Conservation (phyloP, 2,329 filamentous ascomycete genomes). For the Lasiodiplodia hormozganensis region DNA sequence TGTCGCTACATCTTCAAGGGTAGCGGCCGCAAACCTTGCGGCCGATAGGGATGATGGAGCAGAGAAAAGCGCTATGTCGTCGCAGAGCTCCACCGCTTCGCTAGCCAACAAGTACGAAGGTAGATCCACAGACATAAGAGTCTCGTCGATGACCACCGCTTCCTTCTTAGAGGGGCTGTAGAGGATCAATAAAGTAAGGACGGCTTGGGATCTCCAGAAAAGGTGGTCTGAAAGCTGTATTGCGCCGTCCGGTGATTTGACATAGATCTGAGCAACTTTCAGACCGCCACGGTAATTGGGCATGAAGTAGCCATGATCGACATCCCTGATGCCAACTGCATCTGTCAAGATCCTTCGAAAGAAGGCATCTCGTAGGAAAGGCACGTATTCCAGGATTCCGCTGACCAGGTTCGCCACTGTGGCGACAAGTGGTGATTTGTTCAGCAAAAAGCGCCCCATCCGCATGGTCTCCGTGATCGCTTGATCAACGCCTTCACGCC, state of each 20-base stretch:
- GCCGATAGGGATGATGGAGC: background rate
- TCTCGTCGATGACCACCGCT: background rate
- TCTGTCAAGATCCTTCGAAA: background rate
- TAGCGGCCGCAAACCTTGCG: background rate
- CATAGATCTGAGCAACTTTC: conserved; percentile 14
- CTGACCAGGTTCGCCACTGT: background rate
- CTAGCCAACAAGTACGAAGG: conserved; percentile 1
- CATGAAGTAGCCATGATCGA: conserved; percentile 5
- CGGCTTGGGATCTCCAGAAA: background rate
- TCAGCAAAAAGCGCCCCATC: background rate
- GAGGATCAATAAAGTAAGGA: background rate
- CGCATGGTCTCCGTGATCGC: background rate
- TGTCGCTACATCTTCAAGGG: background rate
- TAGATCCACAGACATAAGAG: background rate
- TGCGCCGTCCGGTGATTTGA: background rate
- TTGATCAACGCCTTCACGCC: background rate
- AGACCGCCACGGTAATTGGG: background rate
- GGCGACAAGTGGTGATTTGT: background rate
- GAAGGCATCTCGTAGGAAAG: background rate
- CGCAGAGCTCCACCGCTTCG: background rate
- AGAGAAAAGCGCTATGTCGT: background rate
- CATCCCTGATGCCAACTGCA: background rate
- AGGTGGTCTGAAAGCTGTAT: background rate
- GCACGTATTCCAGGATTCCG: background rate
- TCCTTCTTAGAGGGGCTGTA: background rate